Evolutionary conservation across 495 filamentous ascomycete species (phyloP).

Genomic region (Oidiodendron maius): DNA sequence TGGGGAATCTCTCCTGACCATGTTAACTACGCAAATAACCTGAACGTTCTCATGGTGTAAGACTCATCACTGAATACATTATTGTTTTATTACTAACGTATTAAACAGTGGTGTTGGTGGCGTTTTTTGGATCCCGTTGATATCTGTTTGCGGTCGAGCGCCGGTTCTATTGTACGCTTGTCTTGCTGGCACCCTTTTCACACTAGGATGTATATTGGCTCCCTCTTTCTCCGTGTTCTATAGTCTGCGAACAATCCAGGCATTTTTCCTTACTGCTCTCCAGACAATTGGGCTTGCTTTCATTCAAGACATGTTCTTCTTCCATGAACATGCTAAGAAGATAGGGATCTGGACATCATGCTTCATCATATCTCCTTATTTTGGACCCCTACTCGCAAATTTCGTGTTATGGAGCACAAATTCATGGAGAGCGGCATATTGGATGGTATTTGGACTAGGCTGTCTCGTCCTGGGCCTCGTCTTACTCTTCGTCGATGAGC

Average conservation of each 20-base stretch:
- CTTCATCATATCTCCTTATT: conserved; percentile 47
- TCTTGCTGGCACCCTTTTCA: conserved; percentile 39
- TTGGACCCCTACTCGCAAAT: conserved; percentile 45
- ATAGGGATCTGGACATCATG: conserved; percentile 59
- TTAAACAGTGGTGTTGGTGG: too few species aligned
- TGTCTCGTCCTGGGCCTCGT: too few species aligned
- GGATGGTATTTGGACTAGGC: too few species aligned
- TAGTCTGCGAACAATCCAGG: conserved; percentile 42
- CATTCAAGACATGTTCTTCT: conserved; percentile 53
- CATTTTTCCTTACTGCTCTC: conserved; percentile 24
- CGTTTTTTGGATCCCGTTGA: conserved; percentile 43
- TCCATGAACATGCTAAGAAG: conserved; percentile 55
- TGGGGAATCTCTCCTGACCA: conserved; percentile 38
- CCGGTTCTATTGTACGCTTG: conserved; percentile 49
- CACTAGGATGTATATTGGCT: conserved; percentile 40
- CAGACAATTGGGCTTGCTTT: conserved; percentile 48
- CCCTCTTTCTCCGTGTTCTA: conserved; percentile 41
- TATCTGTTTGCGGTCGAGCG: conserved; percentile 42
- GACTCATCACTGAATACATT: too few species aligned
- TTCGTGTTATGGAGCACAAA: too few species aligned
- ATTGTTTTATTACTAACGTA: too few species aligned
- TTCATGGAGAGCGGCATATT: too few species aligned
- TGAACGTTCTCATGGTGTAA: conserved; percentile 45
- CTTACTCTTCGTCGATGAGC: too few species aligned
- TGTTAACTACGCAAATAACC: conserved; percentile 40